Percentiles rank a stretch among this genome's conserved stretches.
Evolutionary conservation across 768 basidiomycete genomes (phyloP).

Genomic region (Tulasnella sp.): DNA sequence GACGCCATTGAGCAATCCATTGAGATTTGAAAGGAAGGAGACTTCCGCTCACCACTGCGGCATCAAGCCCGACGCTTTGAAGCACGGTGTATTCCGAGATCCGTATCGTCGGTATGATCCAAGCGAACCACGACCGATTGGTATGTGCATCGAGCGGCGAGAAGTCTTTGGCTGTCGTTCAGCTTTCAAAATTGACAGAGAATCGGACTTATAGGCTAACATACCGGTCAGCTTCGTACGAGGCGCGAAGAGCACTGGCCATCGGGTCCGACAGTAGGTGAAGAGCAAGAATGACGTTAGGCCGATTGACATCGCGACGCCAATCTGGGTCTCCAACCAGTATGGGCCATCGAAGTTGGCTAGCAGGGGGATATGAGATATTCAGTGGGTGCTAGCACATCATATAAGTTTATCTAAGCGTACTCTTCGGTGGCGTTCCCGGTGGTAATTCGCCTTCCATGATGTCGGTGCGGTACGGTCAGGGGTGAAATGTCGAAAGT

Average conservation of each 20-base stretch:
- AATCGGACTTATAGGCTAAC: conserved; percentile 14
- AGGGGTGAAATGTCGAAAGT: neutral
- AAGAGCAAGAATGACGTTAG: conserved; percentile 73
- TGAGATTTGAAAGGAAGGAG: neutral
- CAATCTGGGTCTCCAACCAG: conserved; percentile 91
- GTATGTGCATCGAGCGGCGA: conserved; percentile 89
- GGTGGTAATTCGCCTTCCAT: conserved; percentile 2
- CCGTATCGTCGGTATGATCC: conserved; percentile 86
- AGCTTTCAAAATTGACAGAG: conserved; percentile 11
- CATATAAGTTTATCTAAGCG: too few species aligned
- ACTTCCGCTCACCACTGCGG: conserved; percentile 66
- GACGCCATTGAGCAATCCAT: neutral
- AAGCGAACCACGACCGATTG: conserved; percentile 81
- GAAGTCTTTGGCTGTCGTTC: conserved; percentile 46
- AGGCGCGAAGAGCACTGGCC: conserved; percentile 85
- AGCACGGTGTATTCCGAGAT: conserved; percentile 89
- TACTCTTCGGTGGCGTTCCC: conserved; percentile 14
- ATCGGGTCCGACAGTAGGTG: conserved; percentile 76
- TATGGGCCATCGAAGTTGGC: conserved; percentile 73
- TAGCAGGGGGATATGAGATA: conserved; percentile 24
- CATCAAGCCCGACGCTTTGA: conserved; percentile 93
- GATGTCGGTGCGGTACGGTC: neutral
- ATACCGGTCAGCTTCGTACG: conserved; percentile 88
- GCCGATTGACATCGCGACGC: conserved; percentile 68
- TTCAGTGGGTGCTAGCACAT: neutral